Evolutionary conservation across 352 stramenopile genomes (phyloP).

Genomic region (Phytophthora colocasiae): DNA sequence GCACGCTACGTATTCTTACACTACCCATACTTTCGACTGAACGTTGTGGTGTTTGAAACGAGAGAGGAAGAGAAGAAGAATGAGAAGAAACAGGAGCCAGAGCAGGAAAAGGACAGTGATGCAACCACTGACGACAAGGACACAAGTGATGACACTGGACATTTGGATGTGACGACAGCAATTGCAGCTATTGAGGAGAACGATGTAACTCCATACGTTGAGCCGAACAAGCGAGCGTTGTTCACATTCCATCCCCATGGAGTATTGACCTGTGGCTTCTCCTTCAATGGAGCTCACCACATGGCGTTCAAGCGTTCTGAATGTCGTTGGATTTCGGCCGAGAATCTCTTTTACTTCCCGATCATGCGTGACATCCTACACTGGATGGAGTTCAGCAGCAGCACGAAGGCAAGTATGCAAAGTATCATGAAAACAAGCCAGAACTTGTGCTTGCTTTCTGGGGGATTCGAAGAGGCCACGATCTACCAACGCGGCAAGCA

Average conservation of each 20-base stretch:
- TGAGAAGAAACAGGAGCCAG: constrained; percentile 3
- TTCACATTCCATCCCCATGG: constrained; percentile 77
- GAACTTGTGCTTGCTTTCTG: constrained; percentile 87
- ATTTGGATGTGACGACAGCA: constrained; percentile 14
- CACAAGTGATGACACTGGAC: background rate
- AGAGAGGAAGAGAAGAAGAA: constrained; percentile 21
- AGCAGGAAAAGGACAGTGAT: constrained; percentile 18
- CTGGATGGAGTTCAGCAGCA: constrained; percentile 74
- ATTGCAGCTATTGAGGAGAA: constrained; percentile 23
- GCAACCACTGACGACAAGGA: background rate
- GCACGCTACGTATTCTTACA: constrained; percentile 57
- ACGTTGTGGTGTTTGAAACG: constrained; percentile 54
- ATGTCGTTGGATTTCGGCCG: constrained; percentile 68
- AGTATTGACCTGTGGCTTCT: constrained; percentile 62
- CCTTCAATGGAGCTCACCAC: constrained; percentile 63
- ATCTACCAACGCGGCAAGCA: constrained; percentile 83
- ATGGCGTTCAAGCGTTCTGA: constrained; percentile 52
- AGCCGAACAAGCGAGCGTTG: constrained; percentile 27
- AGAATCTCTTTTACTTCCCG: constrained; percentile 78
- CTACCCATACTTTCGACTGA: constrained; percentile 62
- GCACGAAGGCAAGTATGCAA: constrained; percentile 59
- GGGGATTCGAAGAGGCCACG: constrained; percentile 95
- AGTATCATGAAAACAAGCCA: constrained; percentile 55
- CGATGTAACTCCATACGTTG: constrained; percentile 19
- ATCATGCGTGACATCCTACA: constrained; percentile 68